A percentile compares a stretch with the other conserved stretches of the same genome.
Conservation (phyloP, 345 rosid species). For the Laguncularia racemosa region DNA sequence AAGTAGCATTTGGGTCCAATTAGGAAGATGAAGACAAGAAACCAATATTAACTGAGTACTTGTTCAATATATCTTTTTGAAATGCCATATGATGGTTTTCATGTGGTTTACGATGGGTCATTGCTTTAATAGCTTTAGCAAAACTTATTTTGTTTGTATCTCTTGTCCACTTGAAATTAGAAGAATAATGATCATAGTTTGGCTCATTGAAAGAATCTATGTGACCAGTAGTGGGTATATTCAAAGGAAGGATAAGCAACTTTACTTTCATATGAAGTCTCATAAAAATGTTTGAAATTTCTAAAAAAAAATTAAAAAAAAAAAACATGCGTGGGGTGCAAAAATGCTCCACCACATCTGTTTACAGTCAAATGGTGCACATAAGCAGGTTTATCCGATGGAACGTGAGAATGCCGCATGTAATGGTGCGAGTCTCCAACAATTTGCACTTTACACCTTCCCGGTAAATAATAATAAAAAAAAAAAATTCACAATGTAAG, state of each 20-base stretch:
- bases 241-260: conserved; percentile 89
- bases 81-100: conserved; percentile 10
- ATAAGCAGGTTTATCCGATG: conserved; percentile 62
- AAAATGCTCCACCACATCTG: conserved; percentile 97
- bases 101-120: conserved; percentile 22
- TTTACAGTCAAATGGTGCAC: conserved; percentile 91
- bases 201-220: conserved; percentile 33
- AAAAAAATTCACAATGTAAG: conserved; percentile 74
- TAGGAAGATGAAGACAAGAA: conserved; percentile 19
- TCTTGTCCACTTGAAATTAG: conserved; percentile 29
- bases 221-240: conserved; percentile 62
- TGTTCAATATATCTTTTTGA: not conserved
- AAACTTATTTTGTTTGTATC: conserved; percentile 31
- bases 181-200: conserved; percentile 23
- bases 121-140: conserved; percentile 17
- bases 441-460: conserved; percentile 87
- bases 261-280: conserved; percentile 64
- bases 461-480: conserved; percentile 66
- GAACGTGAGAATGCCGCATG: conserved; percentile 86
- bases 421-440: conserved; percentile 98
- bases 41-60: conserved; percentile 23
- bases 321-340: conserved; percentile 98
- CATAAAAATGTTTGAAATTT: conserved; percentile 53
- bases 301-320: too few species aligned
- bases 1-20: conserved; percentile 11